A percentile compares a stretch with the other conserved stretches of the same genome.
Conservation (phyloP, 768 basidiomycete species). For the Pseudohyphozyma bogoriensis region DNA sequence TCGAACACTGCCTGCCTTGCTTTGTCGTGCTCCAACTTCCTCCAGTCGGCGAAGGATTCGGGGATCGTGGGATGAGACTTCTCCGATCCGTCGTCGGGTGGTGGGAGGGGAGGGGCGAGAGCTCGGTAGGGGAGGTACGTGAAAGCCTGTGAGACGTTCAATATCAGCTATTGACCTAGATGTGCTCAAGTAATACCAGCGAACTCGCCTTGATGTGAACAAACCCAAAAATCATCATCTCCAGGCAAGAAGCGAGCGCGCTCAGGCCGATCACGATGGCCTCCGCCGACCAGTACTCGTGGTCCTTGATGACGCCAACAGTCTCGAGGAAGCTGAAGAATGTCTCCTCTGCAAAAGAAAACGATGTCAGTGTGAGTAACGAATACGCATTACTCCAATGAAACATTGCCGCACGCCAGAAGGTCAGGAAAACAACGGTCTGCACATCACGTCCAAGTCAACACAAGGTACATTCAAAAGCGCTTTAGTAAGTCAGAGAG, state of each 20-base stretch:
- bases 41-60: slow-evolving; percentile 4
- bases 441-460: slow-evolving; percentile 1
- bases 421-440: slow-evolving; percentile 18
- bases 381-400: too few species aligned
- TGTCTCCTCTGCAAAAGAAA: slow-evolving; percentile 64
- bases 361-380: too few species aligned
- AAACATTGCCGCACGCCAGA: slow-evolving; percentile 5
- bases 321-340: slow-evolving; percentile 50
- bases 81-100: neutral
- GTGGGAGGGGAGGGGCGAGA: neutral
- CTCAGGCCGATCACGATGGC: slow-evolving; percentile 63
- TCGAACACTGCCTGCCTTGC: neutral
- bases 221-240: slow-evolving; percentile 48
- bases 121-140: slow-evolving; percentile 55
- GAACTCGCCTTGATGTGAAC: neutral
- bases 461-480: neutral
- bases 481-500: neutral
- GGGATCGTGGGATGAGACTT: neutral
- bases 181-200: neutral
- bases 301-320: slow-evolving; percentile 53
- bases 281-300: slow-evolving; percentile 47
- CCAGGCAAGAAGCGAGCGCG: slow-evolving; percentile 58
- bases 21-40: neutral
- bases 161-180: neutral
- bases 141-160: slow-evolving; percentile 66